Conservation (phyloP, 2,329 filamentous ascomycete genomes). For the Aspergillus sp. region DNA sequence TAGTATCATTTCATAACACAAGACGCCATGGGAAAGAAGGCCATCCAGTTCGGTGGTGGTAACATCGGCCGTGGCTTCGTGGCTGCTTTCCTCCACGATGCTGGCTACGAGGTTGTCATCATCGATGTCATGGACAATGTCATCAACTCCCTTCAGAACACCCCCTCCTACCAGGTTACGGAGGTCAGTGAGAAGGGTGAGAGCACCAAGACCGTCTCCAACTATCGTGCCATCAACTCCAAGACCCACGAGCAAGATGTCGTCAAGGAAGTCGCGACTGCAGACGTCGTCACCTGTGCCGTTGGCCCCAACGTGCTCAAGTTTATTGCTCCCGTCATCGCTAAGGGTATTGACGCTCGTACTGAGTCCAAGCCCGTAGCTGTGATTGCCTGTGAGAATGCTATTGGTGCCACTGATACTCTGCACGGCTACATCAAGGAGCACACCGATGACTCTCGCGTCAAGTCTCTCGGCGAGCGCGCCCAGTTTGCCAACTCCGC, state of each 20-base stretch:
- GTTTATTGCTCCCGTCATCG: slow-evolving; percentile 92
- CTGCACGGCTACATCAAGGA: slow-evolving; percentile 75
- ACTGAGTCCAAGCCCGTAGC: slow-evolving; percentile 62
- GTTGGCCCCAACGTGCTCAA: slow-evolving; percentile 94
- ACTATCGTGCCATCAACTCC: slow-evolving; percentile 96
- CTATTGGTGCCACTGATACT: slow-evolving; percentile 86
- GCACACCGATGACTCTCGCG: slow-evolving; percentile 62
- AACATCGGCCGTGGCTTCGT: slow-evolving; percentile 86
- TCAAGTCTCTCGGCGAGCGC: slow-evolving; percentile 62
- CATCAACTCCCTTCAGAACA: slow-evolving; percentile 70
- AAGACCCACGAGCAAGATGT: slow-evolving; percentile 75
- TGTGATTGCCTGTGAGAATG: slow-evolving; percentile 97
- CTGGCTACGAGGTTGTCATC: slow-evolving; percentile 92
- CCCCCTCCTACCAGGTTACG: slow-evolving; percentile 78
- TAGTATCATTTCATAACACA: slow-evolving; percentile 1
- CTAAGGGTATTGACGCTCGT: slow-evolving; percentile 81
- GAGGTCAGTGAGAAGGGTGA: slow-evolving; percentile 84
- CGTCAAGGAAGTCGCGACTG: slow-evolving; percentile 75
- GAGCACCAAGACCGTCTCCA: slow-evolving; percentile 73
- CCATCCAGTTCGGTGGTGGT: slow-evolving; percentile 78
- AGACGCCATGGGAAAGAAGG: slow-evolving; percentile 51
- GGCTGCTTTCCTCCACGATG: slow-evolving; percentile 87
- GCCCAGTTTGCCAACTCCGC: slow-evolving; percentile 95
- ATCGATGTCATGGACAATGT: slow-evolving; percentile 84
- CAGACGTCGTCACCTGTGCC: slow-evolving; percentile 90